Percentiles rank a stretch among this genome's conserved stretches.
Evolutionary conservation across 805 yeast genomes (phyloP).

Genomic region (Cyberlindnera galapagoensis): DNA sequence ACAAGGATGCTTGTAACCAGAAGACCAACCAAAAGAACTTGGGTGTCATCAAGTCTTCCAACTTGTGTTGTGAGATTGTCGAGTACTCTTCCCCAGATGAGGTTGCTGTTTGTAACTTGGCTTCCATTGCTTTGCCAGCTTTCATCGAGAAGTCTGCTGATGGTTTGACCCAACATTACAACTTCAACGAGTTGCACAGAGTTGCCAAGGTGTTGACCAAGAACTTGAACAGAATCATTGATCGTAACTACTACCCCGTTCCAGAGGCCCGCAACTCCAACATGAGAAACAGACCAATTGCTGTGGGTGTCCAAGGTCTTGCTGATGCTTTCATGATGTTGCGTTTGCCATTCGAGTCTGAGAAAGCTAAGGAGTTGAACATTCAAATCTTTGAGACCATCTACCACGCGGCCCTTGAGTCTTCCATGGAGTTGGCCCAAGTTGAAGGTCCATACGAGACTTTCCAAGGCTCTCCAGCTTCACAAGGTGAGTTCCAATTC

Average conservation of each 20-base stretch:
- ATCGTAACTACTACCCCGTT: conserved; percentile 77
- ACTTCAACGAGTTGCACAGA: conserved; percentile 69
- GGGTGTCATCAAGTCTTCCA: conserved; percentile 90
- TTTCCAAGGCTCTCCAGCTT: conserved; percentile 85
- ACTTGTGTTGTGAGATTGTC: conserved; percentile 90
- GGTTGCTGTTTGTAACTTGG: conserved; percentile 93
- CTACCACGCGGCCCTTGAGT: conserved; percentile 86
- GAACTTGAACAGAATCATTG: conserved; percentile 78
- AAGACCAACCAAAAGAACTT: conserved; percentile 90
- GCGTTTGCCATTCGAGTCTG: conserved; percentile 77
- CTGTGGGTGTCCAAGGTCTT: conserved; percentile 92
- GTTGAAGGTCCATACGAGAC: conserved; percentile 65
- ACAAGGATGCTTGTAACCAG: conserved; percentile 85
- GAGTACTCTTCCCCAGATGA: conserved; percentile 89
- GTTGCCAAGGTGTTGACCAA: conserved; percentile 69
- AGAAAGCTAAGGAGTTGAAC: conserved; percentile 67
- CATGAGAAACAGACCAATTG: conserved; percentile 81
- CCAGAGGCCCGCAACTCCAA: conserved; percentile 68
- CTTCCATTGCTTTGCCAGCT: conserved; percentile 83
- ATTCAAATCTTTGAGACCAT: conserved; percentile 88
- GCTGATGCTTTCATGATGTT: conserved; percentile 81
- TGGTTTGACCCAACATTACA: conserved; percentile 42
- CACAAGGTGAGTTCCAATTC: conserved; percentile 74
- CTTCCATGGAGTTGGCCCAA: conserved; percentile 73
- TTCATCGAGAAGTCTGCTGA: conserved; percentile 51